Conservation (phyloP, 2,329 filamentous ascomycete species). For the Lachnellula arida region DNA sequence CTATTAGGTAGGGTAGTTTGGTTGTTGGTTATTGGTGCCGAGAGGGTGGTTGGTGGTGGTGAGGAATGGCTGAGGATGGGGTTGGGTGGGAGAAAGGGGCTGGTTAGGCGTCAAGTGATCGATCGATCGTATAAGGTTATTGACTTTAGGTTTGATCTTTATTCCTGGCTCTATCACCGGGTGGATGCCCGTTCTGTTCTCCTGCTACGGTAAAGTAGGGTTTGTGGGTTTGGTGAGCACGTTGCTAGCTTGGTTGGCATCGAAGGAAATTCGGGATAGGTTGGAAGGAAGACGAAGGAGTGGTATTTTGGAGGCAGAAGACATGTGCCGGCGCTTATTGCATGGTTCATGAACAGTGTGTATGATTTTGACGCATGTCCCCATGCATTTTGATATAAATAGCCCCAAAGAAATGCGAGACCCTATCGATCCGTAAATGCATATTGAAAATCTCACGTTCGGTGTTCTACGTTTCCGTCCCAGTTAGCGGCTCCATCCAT, state of each 20-base stretch:
- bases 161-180: conserved; percentile 57
- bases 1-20: too few relatives aligned
- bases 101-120: too few relatives aligned
- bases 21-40: conserved; percentile 30
- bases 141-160: conserved; percentile 55
- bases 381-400: too few relatives aligned
- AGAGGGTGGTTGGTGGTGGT: conserved; percentile 12
- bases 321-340: background rate
- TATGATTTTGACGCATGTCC: too few relatives aligned
- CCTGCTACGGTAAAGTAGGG: conserved; percentile 41
- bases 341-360: too few relatives aligned
- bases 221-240: conserved; percentile 57
- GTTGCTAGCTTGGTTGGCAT: conserved; percentile 43
- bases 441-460: too few relatives aligned
- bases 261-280: conserved; percentile 54
- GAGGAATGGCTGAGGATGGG: conserved; percentile 13
- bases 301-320: background rate
- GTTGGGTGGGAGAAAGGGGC: too few relatives aligned
- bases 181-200: conserved; percentile 48
- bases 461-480: too few relatives aligned
- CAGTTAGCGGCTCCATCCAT: too few relatives aligned
- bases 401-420: too few relatives aligned
- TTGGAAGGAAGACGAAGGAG: background rate
- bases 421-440: too few relatives aligned
- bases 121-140: too few relatives aligned